Evolutionary conservation across 1,284 basidiomycete genomes (phyloP).

Genomic region (Ganoderma sp.): DNA sequence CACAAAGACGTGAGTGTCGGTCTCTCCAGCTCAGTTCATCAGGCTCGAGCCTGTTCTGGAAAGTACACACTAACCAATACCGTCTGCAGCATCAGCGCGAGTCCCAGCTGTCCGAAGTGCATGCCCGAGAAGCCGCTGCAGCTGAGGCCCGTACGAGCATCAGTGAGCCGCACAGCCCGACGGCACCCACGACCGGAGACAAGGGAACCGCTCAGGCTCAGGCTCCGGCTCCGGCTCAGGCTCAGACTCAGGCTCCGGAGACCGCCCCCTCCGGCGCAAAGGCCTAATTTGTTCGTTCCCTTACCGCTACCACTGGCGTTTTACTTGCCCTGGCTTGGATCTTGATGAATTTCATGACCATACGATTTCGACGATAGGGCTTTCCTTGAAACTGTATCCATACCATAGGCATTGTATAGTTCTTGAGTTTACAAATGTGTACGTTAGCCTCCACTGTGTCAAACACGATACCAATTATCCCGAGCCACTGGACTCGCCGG

Average conservation of each 20-base stretch:
- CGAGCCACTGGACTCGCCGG: background rate
- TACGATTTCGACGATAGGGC: background rate
- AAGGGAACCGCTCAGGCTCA: background rate
- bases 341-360: background rate
- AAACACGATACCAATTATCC: background rate
- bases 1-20: conserved; percentile 38
- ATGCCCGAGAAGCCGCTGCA: conserved; percentile 35
- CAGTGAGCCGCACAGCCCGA: conserved; percentile 12
- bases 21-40: no score
- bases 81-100: conserved; percentile 36
- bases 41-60: background rate
- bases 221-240: background rate
- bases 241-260: background rate
- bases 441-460: background rate
- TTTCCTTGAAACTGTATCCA: background rate
- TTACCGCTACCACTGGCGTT: background rate
- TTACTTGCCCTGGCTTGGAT: background rate
- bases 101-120: conserved; percentile 38
- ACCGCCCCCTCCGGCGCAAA: background rate
- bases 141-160: conserved; percentile 23
- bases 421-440: background rate
- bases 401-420: background rate
- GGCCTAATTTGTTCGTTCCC: background rate
- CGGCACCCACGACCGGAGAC: background rate
- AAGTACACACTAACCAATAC: background rate